These are phyloP conservation scores for Solanum neorickii DNA, from an alignment of 257 asterid genomes.

Conservation along the genomic window DNA sequence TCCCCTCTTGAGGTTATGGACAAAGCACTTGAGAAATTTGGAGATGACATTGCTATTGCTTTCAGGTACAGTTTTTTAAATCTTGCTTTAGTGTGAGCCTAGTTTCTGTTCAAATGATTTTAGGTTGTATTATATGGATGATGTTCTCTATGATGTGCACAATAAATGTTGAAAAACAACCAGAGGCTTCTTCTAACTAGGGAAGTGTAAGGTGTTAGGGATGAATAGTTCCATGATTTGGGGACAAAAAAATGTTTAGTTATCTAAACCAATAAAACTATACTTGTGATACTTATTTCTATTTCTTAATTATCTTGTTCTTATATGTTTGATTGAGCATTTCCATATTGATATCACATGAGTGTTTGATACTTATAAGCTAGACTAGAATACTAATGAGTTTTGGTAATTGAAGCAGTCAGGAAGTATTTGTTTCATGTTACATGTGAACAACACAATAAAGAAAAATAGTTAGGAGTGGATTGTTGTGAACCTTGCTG, in stretches of 20 bases:
- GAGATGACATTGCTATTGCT: constrained; percentile 59
- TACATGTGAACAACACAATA: background rate
- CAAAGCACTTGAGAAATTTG: constrained; percentile 44
- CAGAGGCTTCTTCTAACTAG: background rate
- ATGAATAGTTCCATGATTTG: background rate
- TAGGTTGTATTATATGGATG: background rate
- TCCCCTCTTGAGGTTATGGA: constrained; percentile 63
- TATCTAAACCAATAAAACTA: background rate
- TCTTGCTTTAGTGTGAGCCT: background rate
- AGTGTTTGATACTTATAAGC: background rate
- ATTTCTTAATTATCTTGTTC: background rate
- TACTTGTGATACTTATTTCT: background rate
- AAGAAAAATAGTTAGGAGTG: background rate
- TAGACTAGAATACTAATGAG: background rate
- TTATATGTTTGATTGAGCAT: background rate
- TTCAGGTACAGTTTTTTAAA: constrained; percentile 43
- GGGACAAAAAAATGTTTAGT: background rate
- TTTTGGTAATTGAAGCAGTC: background rate
- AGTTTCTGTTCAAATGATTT: background rate
- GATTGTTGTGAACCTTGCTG: background rate
- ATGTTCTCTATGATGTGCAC: background rate
- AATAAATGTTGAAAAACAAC: background rate
- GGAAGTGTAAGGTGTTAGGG: background rate
- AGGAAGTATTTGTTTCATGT: background rate
- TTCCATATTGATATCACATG: background rate